Percentiles rank a stretch among this genome's conserved stretches.
phyloP scores from a whole-genome alignment of 163 green algal genomes.

The Chlamydomonas reinhardtii region DNA sequence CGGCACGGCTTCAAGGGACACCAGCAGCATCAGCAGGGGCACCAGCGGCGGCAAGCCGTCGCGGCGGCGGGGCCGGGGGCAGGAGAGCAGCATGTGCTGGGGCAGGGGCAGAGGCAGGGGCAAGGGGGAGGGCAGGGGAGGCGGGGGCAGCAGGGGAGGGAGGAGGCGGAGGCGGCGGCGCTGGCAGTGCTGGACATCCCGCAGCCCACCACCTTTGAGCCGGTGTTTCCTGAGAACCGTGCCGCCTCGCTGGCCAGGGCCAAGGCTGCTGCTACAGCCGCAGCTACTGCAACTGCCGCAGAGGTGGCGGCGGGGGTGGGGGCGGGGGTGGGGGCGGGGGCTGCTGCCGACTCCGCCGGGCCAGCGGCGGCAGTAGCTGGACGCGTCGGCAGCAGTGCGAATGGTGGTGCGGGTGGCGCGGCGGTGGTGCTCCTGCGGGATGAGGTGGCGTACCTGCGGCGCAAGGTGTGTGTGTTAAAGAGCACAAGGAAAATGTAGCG shows the following conservation, averaged over 20 bases:
- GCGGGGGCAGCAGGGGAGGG: no score
- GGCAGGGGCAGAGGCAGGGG: no score
- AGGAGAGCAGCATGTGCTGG: not conserved
- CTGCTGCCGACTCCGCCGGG: no score
- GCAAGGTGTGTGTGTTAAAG: no score
- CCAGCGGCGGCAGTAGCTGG: no score
- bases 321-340: not conserved
- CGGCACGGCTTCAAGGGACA: no score
- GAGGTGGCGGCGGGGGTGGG: not conserved
- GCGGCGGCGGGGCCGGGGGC: no score
- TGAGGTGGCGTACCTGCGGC: constrained; percentile 15
- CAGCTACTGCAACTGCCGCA: not conserved
- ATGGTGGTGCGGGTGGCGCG: not conserved
- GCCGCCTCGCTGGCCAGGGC: not conserved
- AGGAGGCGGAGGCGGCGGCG: no score
- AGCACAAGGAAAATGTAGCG: no score
- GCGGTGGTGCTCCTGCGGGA: not conserved
- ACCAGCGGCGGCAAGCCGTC: not conserved
- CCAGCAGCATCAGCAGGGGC: not conserved
- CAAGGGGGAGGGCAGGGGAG: no score
- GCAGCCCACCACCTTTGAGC: constrained; percentile 26
- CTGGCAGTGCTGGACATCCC: not conserved
- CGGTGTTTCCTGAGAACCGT: constrained; percentile 39
- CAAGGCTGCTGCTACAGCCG: not conserved
- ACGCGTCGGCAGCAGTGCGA: not conserved